A percentile compares a stretch with the other conserved stretches of the same genome.
These are phyloP conservation scores for Penicillium sclerotiorum DNA, from an alignment of 2,329 filamentous ascomycete species.

Conservation along the genomic window DNA sequence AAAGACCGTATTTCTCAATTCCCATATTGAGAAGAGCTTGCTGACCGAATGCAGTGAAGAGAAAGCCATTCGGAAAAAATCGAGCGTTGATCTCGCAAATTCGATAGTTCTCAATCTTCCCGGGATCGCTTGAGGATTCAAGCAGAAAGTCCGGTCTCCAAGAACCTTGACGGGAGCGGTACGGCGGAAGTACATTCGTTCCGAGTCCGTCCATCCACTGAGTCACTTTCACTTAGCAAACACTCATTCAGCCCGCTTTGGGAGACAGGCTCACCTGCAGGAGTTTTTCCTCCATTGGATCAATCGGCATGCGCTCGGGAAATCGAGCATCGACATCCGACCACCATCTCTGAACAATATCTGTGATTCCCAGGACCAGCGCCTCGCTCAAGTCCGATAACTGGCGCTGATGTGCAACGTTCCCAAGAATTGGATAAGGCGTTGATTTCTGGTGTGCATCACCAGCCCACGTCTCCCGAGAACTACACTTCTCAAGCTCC, in stretches of 20 bases:
- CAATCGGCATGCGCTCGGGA: conserved; percentile 31
- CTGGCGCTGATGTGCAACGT: no score
- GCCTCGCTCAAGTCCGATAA: conserved; percentile 16
- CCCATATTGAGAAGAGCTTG: conserved; percentile 6
- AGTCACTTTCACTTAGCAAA: neutral
- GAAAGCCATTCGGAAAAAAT: conserved; percentile 27
- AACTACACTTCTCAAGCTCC: no score
- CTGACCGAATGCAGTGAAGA: conserved; percentile 11
- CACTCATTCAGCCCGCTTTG: no score
- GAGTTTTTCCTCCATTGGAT: conserved; percentile 27
- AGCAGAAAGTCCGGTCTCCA: conserved; percentile 35
- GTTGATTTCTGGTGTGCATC: no score
- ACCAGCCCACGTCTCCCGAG: no score
- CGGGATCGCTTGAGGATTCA: conserved; percentile 9
- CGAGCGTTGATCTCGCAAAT: conserved; percentile 33
- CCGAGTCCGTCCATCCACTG: conserved; percentile 1
- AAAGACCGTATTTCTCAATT: conserved; percentile 2
- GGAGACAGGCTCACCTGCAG: conserved; percentile 17
- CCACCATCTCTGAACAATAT: conserved; percentile 35
- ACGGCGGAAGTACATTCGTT: conserved; percentile 3
- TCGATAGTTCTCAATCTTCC: conserved; percentile 6
- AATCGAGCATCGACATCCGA: conserved; percentile 25
- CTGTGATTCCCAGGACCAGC: conserved; percentile 23
- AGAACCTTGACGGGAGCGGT: conserved; percentile 17
- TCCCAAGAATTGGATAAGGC: no score